Base-by-base conservation (phyloP, 768 basidiomycete genomes). In the Pisolithus sp. region DNA sequence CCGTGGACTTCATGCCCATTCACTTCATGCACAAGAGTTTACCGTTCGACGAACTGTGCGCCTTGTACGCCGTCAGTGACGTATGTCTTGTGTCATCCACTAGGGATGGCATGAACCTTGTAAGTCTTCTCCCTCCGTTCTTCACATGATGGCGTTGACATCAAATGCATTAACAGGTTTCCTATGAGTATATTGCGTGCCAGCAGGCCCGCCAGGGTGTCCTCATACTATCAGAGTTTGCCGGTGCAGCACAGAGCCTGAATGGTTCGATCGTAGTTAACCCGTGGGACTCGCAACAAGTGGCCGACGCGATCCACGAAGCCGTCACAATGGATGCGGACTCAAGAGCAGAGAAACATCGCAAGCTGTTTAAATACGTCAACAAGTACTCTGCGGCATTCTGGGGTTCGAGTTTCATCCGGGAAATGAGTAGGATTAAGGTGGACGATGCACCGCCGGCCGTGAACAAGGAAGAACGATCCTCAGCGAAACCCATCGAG, bases 1-100 rank as follows among this genome's bases (percentile, higher is more conserved):
- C 96, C 1, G 93, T 98, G 64, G 96, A 99, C 60, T 98, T 95
- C 67, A 96, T 97, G 92, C 96, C 96, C 6, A 98, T 99, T 54
- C 96, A 98, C 70, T 98, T 96, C 70, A 92, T 98, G 91, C 95
- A 98, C 79, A 94, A 94, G 71, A 87, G 84, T 57, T 75, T 98
- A 49, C 72, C 83, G 0, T 94, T 97, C 63, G 91, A 96, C 65
- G 96, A 99, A 65, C 79, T 99, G 7, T 94, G 93, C 53, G 96
- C 96, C n/a, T 79, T 99, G 50, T 99, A 98, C 65, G 93, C 95
- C 20, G 79, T 97, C 61, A 91, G 89, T 63, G 96, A 98, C 63
- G 95, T 94, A 34, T 98, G 95, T 66, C 74, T 99, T 49, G 92
- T 99, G 53, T 91, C 91, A 20, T 88, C 85, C 67, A 99, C 96